Evolutionary conservation across 352 stramenopile species (phyloP).

Genomic region (Globisporangium polare): DNA sequence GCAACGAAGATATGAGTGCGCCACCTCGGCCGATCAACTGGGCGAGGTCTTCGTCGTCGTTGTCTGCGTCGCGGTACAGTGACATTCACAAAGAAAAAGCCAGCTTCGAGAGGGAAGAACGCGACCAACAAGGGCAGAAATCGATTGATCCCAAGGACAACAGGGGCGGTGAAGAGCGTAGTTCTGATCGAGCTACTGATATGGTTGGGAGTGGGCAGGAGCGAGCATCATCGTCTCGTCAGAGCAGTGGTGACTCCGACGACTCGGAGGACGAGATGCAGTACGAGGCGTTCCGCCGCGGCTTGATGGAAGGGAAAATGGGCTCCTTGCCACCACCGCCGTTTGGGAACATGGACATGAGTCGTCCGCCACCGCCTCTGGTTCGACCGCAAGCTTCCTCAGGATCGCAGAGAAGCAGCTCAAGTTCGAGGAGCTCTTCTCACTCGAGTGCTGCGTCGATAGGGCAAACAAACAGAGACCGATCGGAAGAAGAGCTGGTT

Average conservation of each 20-base stretch:
- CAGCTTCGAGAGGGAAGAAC: not conserved
- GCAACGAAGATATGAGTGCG: conserved; percentile 32
- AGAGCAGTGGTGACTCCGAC: not conserved
- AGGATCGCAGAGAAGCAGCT: not conserved
- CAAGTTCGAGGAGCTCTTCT: conserved; percentile 6
- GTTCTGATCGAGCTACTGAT: not conserved
- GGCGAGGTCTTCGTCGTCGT: conserved; percentile 24
- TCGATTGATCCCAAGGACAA: not conserved
- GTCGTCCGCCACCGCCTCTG: conserved; percentile 17
- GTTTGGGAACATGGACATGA: conserved; percentile 43
- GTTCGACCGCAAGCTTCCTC: not conserved
- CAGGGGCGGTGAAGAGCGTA: not conserved
- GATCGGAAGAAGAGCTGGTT: not conserved
- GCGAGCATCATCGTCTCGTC: not conserved
- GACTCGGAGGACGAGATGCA: conserved; percentile 10
- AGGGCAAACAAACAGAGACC: not conserved
- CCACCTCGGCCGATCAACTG: conserved; percentile 29
- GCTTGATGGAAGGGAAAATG: conserved; percentile 17
- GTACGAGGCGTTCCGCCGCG: conserved; percentile 13
- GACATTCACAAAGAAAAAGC: not conserved
- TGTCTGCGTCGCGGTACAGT: conserved; percentile 21
- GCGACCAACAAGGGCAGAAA: conserved; percentile 1
- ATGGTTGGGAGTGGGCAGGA: not conserved
- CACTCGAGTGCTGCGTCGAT: not conserved
- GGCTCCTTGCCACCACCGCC: conserved; percentile 30